Conservation (phyloP, 257 asterid genomes). For the Petunia axillaris region DNA sequence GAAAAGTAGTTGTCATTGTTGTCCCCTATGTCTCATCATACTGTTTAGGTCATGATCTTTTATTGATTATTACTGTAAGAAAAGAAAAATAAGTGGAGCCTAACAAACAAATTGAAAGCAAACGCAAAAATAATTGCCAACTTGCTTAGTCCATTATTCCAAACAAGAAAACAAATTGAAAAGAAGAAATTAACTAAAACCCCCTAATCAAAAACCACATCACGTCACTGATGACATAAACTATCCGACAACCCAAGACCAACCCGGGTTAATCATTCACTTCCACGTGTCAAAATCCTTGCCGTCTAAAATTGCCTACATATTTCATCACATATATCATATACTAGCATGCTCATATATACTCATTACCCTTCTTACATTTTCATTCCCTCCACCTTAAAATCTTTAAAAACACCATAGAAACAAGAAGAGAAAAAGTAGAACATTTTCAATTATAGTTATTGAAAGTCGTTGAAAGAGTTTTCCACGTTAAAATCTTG, state of each 20-base stretch:
- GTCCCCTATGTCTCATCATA: conserved; percentile 17
- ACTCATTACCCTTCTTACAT: conserved; percentile 1
- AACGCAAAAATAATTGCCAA: conserved; percentile 16
- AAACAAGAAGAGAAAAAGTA: background rate
- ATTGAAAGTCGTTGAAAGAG: background rate
- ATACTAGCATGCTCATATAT: conserved; percentile 7
- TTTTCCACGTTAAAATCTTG: background rate
- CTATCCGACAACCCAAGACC: conserved; percentile 34
- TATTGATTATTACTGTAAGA: background rate
- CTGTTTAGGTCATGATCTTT: background rate
- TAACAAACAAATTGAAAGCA: conserved; percentile 13
- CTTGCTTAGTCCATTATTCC: conserved; percentile 18
- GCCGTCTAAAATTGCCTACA: conserved; percentile 22
- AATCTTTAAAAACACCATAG: background rate
- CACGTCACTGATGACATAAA: conserved; percentile 43
- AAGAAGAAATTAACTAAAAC: background rate
- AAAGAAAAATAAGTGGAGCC: conserved; percentile 17
- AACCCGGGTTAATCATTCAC: conserved; percentile 28
- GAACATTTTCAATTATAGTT: accelerated
- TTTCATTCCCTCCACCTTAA: background rate
- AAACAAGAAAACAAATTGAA: conserved; percentile 12
- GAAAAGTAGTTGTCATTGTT: conserved; percentile 7
- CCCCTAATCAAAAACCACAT: conserved; percentile 22
- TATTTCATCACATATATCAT: conserved; percentile 23
- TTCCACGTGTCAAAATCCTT: conserved; percentile 36